Conservation (phyloP, 768 basidiomycete genomes). For the Russula earlei region DNA sequence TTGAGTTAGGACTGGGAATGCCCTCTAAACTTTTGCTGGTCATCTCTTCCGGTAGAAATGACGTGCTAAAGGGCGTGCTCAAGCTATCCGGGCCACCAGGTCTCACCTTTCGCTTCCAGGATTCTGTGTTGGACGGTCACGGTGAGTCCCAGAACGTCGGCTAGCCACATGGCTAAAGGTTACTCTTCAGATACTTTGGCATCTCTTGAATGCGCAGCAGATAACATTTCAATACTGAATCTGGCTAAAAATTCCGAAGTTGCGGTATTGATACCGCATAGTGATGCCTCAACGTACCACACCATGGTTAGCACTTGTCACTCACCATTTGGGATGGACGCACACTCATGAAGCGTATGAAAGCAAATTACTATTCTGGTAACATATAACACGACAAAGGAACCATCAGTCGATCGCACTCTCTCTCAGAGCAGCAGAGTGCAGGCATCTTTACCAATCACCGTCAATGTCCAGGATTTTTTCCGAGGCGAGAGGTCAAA, state of each 20-base stretch:
- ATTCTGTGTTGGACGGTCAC: conserved; percentile 33
- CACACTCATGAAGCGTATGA: not conserved
- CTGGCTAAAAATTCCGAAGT: conserved; percentile 38
- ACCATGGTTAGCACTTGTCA: conserved; percentile 44
- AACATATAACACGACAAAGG: conserved; percentile 53
- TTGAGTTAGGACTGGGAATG: conserved; percentile 56
- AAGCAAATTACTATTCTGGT: conserved; percentile 64
- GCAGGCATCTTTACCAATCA: conserved; percentile 67
- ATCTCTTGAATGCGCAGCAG: conserved; percentile 32
- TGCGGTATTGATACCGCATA: conserved; percentile 53
- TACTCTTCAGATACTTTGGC: conserved; percentile 9
- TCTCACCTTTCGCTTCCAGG: conserved; percentile 35
- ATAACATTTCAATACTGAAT: conserved; percentile 39
- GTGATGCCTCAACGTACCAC: conserved; percentile 50
- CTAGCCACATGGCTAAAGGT: not conserved
- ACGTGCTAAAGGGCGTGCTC: conserved; percentile 43
- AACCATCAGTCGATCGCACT: conserved; percentile 44
- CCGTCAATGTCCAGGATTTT: conserved; percentile 94
- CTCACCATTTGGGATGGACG: not conserved
- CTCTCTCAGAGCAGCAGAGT: conserved; percentile 48
- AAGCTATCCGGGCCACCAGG: conserved; percentile 48
- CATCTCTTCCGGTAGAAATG: conserved; percentile 62
- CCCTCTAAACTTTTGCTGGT: conserved; percentile 44
- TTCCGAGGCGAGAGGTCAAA: conserved; percentile 76
- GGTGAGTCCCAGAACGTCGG: conserved; percentile 23